Evolutionary conservation across 108 stramenopile species (phyloP).

Genomic region (Skeletonema tropicum): DNA sequence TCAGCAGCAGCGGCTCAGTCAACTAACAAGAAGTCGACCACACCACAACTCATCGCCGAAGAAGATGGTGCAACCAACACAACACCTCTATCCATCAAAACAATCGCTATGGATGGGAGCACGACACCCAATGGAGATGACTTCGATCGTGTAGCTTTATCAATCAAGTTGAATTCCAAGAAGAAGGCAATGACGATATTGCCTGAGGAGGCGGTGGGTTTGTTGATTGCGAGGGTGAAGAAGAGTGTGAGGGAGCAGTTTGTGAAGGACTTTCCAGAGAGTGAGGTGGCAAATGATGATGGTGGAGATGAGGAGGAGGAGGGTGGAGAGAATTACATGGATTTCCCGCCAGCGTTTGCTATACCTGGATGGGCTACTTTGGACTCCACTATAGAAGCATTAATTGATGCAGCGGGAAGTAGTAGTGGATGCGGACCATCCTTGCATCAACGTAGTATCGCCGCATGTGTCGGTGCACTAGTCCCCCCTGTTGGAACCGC

Average conservation of each 20-base stretch:
- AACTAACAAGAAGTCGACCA: constrained; percentile 15
- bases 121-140: constrained; percentile 68
- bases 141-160: constrained; percentile 80
- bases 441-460: too few species aligned
- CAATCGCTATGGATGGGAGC: constrained; percentile 70
- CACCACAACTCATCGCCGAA: constrained; percentile 22
- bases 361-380: constrained; percentile 72
- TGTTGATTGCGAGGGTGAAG: constrained; percentile 63
- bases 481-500: too few species aligned
- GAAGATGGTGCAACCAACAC: constrained; percentile 23
- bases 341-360: constrained; percentile 73
- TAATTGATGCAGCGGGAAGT: too few species aligned
- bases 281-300: constrained; percentile 1
- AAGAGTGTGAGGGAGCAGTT: constrained; percentile 52
- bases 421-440: too few species aligned
- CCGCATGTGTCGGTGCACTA: too few species aligned
- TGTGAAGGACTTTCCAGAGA: constrained; percentile 20
- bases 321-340: constrained; percentile 47
- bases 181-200: constrained; percentile 80
- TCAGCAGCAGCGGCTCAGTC: neutral
- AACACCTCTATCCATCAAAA: constrained; percentile 57
- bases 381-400: too few species aligned
- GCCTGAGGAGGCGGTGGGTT: constrained; percentile 74
- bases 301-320: constrained; percentile 40
- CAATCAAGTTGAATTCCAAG: constrained; percentile 59